phyloP scores from a whole-genome alignment of 306 rosid species.

The Neltuma alba region DNA sequence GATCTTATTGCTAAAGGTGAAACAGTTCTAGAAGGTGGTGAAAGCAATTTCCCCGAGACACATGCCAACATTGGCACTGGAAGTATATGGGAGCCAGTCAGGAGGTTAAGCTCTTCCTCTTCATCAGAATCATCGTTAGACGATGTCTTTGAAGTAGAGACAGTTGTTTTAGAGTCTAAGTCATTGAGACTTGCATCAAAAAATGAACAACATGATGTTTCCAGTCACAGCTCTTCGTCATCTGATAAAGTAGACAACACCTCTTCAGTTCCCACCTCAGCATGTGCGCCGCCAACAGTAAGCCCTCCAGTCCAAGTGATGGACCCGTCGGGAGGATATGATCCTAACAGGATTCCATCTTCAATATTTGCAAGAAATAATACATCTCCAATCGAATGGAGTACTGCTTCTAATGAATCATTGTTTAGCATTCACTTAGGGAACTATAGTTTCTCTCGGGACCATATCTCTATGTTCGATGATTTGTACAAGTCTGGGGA shows the following conservation, averaged over 20 bases:
- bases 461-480: conserved; percentile 33
- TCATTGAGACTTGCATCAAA: conserved; percentile 22
- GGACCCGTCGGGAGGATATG: conserved; percentile 66
- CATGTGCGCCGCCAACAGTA: conserved; percentile 41
- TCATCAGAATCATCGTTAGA: conserved; percentile 36
- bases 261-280: conserved; percentile 31
- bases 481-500: conserved; percentile 49
- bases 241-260: conserved; percentile 38
- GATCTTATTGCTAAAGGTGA: conserved; percentile 30
- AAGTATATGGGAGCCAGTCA: not conserved
- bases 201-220: conserved; percentile 32
- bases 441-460: conserved; percentile 61
- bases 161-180: conserved; percentile 19
- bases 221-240: conserved; percentile 36
- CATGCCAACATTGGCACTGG: too few species aligned
- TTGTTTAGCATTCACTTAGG: conserved; percentile 81
- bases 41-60: too few species aligned
- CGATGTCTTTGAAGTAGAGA: conserved; percentile 40
- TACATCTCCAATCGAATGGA: conserved; percentile 70
- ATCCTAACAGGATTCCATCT: conserved; percentile 70
- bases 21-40: not conserved
- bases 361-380: conserved; percentile 56
- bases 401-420: conserved; percentile 86
- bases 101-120: conserved; percentile 36
- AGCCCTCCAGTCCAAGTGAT: conserved; percentile 69